phyloP scores from a whole-genome alignment of 345 rosid genomes.

The Corchorus capsularis region DNA sequence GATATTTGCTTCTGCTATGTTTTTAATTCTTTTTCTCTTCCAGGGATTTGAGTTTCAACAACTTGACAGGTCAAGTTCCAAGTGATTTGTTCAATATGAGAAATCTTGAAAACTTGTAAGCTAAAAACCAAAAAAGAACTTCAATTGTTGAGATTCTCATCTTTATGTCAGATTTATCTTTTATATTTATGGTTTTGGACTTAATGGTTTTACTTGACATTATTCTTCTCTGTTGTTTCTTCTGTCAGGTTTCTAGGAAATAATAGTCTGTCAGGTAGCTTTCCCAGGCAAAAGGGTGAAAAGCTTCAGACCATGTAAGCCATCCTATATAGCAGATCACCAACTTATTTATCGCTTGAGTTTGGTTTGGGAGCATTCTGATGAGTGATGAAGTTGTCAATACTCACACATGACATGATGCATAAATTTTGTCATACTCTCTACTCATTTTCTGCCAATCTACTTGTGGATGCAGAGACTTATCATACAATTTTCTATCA shows the following conservation, averaged over 20 bases:
- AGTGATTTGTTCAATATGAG: constrained; percentile 28
- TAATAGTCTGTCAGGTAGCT: constrained; percentile 34
- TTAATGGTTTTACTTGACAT: background rate
- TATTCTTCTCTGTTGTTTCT: background rate
- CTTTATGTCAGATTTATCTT: background rate
- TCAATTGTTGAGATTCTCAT: background rate
- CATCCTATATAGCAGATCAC: background rate
- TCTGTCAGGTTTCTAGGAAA: constrained; percentile 35
- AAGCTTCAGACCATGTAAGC: constrained; percentile 35
- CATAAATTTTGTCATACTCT: background rate
- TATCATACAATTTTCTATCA: constrained; percentile 40
- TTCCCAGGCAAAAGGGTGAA: constrained; percentile 29
- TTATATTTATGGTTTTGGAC: background rate
- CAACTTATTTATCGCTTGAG: background rate
- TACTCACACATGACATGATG: too few species aligned
- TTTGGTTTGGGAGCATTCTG: background rate
- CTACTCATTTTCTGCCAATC: background rate
- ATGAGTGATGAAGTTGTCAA: background rate
- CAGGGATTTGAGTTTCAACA: constrained; percentile 45
- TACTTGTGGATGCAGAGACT: constrained; percentile 35
- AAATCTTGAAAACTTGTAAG: constrained; percentile 31
- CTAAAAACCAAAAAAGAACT: background rate
- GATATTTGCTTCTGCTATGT: background rate
- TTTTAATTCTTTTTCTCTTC: background rate
- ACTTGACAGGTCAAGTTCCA: constrained; percentile 32